Percentiles rank a stretch among this genome's conserved stretches.
These are phyloP conservation scores for Gossypium aridum DNA, from an alignment of 441 rosid genomes.

Conservation along the genomic window DNA sequence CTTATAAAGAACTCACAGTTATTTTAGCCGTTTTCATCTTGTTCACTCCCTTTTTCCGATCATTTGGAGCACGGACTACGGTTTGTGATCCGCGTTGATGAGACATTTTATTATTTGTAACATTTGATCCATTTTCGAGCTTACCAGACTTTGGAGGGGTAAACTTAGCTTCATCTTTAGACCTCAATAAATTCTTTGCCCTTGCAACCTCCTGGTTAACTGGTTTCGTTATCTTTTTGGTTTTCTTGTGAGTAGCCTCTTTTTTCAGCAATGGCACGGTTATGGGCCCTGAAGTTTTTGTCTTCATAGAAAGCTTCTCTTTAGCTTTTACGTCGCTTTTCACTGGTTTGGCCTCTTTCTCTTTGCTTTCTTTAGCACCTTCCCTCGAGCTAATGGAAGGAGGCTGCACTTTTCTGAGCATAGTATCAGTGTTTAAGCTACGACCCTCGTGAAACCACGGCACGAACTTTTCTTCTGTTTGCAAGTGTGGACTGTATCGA, in stretches of 20 bases:
- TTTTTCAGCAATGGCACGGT: slow-evolving; percentile 22
- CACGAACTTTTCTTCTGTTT: slow-evolving; percentile 20
- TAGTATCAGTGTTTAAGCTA: slow-evolving; percentile 15
- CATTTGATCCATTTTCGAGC: slow-evolving; percentile 27
- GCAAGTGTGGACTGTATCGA: slow-evolving; percentile 16
- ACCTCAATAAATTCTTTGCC: slow-evolving; percentile 29
- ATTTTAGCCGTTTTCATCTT: slow-evolving; percentile 15
- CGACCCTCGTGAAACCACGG: slow-evolving; percentile 21
- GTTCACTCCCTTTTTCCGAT: slow-evolving; percentile 13
- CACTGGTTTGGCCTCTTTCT: slow-evolving; percentile 22
- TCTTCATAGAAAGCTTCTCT: slow-evolving; percentile 24
- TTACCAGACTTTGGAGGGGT: slow-evolving; percentile 24
- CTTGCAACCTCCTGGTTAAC: slow-evolving; percentile 26
- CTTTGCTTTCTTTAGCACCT: slow-evolving; percentile 23
- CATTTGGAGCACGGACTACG: slow-evolving; percentile 5
- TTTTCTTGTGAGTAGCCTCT: slow-evolving; percentile 23
- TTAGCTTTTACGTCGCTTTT: slow-evolving; percentile 29
- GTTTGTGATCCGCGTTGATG: slow-evolving; percentile 11
- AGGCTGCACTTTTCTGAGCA: slow-evolving; percentile 26
- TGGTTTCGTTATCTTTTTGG: slow-evolving; percentile 27
- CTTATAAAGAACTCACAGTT: slow-evolving; percentile 27
- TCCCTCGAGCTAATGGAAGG: slow-evolving; percentile 26
- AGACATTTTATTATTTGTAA: slow-evolving; percentile 18
- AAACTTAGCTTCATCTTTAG: slow-evolving; percentile 29
- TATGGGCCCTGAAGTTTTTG: slow-evolving; percentile 21